These are phyloP conservation scores for Dioszegia hungarica DNA, from an alignment of 768 basidiomycete genomes.

Conservation along the genomic window DNA sequence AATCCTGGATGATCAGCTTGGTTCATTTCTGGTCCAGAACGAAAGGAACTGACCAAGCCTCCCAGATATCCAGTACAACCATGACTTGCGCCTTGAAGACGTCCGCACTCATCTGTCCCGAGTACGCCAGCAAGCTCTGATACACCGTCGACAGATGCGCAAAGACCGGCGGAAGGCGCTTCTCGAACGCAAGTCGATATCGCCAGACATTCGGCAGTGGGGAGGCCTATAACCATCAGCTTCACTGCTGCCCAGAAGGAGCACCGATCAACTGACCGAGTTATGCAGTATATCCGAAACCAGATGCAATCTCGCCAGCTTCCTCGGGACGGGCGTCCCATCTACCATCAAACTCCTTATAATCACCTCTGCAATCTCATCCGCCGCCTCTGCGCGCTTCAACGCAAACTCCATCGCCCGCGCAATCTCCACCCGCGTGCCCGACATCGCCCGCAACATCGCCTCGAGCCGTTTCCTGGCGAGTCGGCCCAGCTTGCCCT, in stretches of 20 bases:
- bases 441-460: constrained; percentile 80
- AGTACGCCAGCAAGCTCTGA: constrained; percentile 67
- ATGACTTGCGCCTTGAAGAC: constrained; percentile 91
- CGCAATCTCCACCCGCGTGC: constrained; percentile 82
- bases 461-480: constrained; percentile 81
- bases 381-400: constrained; percentile 91
- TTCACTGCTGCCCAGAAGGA: background rate
- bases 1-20: constrained; percentile 55
- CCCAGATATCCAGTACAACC: constrained; percentile 89
- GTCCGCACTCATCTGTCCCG: constrained; percentile 91
- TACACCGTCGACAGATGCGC: constrained; percentile 92
- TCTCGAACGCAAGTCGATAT: constrained; percentile 90
- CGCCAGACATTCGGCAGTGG: constrained; percentile 95
- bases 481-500: constrained; percentile 69
- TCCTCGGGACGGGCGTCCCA: constrained; percentile 93
- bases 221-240: constrained; percentile 55
- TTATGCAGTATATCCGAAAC: constrained; percentile 98
- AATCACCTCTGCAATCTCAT: constrained; percentile 89
- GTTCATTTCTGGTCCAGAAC: background rate
- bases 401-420: constrained; percentile 96
- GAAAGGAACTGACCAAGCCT: constrained; percentile 61
- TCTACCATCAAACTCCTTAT: constrained; percentile 82
- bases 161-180: constrained; percentile 84
- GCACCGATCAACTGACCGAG: constrained; percentile 52
- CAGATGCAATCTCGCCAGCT: constrained; percentile 87